Conservation (phyloP, 805 yeast genomes). For the Ogataea ganodermae region DNA sequence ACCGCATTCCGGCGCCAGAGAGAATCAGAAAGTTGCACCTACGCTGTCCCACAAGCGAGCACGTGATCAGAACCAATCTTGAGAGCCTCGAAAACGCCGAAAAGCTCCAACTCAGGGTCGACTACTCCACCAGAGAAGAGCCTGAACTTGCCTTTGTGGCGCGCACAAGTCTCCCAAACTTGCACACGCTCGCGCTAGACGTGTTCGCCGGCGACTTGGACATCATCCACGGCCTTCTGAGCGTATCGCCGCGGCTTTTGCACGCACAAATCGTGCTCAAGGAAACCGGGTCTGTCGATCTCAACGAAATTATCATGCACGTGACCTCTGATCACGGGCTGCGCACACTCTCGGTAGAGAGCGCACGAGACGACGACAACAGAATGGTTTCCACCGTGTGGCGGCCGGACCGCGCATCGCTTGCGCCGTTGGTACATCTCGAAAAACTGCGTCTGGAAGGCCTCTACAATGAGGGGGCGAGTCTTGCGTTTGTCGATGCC, state of each 20-base stretch:
- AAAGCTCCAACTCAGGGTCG: conserved; percentile 7
- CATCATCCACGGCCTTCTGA: conserved; percentile 7
- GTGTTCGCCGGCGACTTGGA: conserved; percentile 8
- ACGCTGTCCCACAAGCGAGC: conserved; percentile 6
- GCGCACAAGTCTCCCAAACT: conserved; percentile 4
- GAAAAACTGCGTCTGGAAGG: conserved; percentile 8
- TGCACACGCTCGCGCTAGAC: conserved; percentile 3
- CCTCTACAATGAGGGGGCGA: conserved; percentile 6
- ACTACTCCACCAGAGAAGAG: conserved; percentile 10
- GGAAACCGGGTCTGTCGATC: conserved; percentile 10
- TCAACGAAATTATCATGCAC: conserved; percentile 1
- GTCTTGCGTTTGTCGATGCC: conserved; percentile 9
- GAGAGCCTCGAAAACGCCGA: conserved; percentile 1
- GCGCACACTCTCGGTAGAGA: conserved; percentile 5
- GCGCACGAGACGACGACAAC: conserved; percentile 15
- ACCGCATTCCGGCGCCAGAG: not conserved
- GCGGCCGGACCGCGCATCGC: conserved; percentile 10
- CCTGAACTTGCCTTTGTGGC: not conserved
- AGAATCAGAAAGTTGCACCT: conserved; percentile 7
- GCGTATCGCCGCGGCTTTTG: conserved; percentile 2
- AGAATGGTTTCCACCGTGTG: conserved; percentile 13
- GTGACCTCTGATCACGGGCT: conserved; percentile 3
- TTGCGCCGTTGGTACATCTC: conserved; percentile 3
- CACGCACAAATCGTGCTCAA: conserved; percentile 3
- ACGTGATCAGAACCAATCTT: conserved; percentile 2